Evolutionary conservation across 257 asterid genomes (phyloP).

Genomic region (Striga asiatica): DNA sequence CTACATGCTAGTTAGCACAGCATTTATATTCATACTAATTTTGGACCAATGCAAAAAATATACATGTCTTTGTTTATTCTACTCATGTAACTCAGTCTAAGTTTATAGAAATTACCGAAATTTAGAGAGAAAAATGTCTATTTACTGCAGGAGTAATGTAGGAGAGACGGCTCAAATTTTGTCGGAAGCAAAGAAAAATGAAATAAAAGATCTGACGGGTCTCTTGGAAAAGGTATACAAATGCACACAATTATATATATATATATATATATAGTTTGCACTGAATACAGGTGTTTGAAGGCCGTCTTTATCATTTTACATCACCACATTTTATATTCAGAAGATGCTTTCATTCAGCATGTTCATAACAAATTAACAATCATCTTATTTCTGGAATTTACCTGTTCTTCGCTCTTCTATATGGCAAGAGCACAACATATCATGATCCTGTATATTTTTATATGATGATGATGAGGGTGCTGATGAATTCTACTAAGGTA

Average conservation of each 20-base stretch:
- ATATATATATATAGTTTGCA: background rate
- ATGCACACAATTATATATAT: background rate
- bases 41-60: background rate
- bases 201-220: slow-evolving; percentile 37
- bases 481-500: background rate
- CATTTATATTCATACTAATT: background rate
- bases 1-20: background rate
- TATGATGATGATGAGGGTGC: slow-evolving; percentile 4
- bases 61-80: slow-evolving; percentile 1
- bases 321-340: background rate
- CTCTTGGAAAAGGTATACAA: slow-evolving; percentile 47
- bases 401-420: background rate
- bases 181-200: slow-evolving; percentile 44
- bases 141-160: slow-evolving; percentile 52
- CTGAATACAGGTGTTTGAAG: background rate
- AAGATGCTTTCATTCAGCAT: background rate
- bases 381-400: slow-evolving; percentile 5
- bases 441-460: too few relatives aligned
- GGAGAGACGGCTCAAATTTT: slow-evolving; percentile 34
- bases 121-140: slow-evolving; percentile 9
- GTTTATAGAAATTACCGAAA: background rate
- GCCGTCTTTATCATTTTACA: background rate
- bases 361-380: background rate
- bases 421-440: background rate
- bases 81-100: background rate